Evolutionary conservation across 306 rosid species (phyloP).

Genomic region (Citrullus mucosospermus): DNA sequence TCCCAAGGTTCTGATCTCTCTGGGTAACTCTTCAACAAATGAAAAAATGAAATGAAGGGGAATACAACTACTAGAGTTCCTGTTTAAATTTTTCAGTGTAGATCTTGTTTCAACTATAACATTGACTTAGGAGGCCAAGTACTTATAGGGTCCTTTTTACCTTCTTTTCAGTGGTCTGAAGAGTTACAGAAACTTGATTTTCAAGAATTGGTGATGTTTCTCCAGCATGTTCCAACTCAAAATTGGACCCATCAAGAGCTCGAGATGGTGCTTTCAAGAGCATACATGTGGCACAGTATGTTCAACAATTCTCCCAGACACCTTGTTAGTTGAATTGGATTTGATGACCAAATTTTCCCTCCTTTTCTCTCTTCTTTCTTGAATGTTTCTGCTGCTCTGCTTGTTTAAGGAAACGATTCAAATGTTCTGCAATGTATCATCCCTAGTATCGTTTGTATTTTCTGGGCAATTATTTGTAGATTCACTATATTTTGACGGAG

Average conservation of each 20-base stretch:
- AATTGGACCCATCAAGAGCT: constrained; percentile 91
- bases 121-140: not conserved
- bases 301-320: constrained; percentile 93
- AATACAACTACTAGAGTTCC: not conserved
- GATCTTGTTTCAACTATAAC: not conserved
- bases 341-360: not conserved
- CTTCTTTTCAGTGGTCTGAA: constrained; percentile 75
- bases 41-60: not conserved
- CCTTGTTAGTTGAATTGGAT: constrained; percentile 43
- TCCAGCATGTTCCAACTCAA: constrained; percentile 91
- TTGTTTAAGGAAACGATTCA: constrained; percentile 4
- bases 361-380: not conserved
- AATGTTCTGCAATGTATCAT: constrained; percentile 10
- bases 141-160: not conserved
- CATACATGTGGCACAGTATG: constrained; percentile 98
- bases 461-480: constrained; percentile 13
- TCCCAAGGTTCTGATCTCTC: not conserved
- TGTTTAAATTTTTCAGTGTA: not conserved
- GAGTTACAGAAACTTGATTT: constrained; percentile 81
- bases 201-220: constrained; percentile 95
- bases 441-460: constrained; percentile 26
- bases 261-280: constrained; percentile 94
- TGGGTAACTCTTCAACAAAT: not conserved
- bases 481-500: not conserved
- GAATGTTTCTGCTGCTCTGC: constrained; percentile 1